Percentiles rank a stretch among this genome's conserved stretches.
phyloP scores from a whole-genome alignment of 2,329 filamentous ascomycete genomes.

The Xylariaceae sp. region DNA sequence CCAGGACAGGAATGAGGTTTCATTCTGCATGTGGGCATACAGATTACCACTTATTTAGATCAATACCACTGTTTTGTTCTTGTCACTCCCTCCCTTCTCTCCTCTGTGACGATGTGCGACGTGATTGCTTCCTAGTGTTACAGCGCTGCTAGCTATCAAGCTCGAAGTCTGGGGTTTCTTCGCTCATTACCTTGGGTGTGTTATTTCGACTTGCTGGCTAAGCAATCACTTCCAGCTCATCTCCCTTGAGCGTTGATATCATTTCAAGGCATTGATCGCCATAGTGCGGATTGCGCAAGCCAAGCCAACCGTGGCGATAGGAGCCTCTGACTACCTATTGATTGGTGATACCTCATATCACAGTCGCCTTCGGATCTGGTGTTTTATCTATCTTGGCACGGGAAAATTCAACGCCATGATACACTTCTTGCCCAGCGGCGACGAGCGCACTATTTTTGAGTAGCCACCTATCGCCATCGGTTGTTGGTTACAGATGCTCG shows the following conservation, averaged over 20 bases:
- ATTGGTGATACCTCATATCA: neutral
- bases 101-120: neutral
- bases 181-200: too few species aligned
- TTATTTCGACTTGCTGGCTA: too few species aligned
- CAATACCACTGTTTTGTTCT: constrained; percentile 28
- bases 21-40: constrained; percentile 19
- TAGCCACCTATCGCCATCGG: too few species aligned
- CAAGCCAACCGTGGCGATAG: too few species aligned
- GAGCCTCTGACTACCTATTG: too few species aligned
- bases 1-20: constrained; percentile 15
- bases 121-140: neutral
- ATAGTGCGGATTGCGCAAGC: neutral
- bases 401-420: neutral
- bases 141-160: neutral
- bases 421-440: too few species aligned
- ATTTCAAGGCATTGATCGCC: neutral
- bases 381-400: neutral
- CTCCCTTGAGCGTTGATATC: too few species aligned
- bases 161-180: neutral
- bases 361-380: neutral
- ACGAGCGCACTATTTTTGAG: neutral
- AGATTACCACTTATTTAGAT: constrained; percentile 28
- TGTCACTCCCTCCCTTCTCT: neutral
- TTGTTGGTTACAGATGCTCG: too few species aligned
- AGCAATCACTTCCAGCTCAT: too few species aligned